A percentile compares a stretch with the other conserved stretches of the same genome.
Conservation (phyloP, 192 early-diverging fungal genomes). For the Coemansia brasiliensis region DNA sequence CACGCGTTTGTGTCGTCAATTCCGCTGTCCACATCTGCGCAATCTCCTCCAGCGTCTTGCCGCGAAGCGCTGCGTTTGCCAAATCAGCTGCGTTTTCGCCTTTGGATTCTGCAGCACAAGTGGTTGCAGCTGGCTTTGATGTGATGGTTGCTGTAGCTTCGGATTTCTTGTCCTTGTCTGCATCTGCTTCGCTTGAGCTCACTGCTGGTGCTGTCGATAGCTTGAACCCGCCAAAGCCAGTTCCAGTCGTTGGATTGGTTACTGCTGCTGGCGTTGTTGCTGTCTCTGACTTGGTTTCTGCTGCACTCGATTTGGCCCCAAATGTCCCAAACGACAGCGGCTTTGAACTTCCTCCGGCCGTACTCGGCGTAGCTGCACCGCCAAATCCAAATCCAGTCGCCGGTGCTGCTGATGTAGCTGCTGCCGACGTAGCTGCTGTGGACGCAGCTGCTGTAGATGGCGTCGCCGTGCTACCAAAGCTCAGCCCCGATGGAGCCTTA, state of each 20-base stretch:
- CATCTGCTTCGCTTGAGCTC: conserved; percentile 13
- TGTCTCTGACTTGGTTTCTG: conserved; percentile 31
- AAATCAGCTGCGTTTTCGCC: conserved; percentile 61
- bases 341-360: conserved; percentile 3
- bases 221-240: conserved; percentile 49
- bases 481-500: conserved; percentile 5
- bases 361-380: conserved; percentile 24
- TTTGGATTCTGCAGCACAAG: conserved; percentile 53
- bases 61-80: conserved; percentile 39
- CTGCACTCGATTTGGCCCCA: conserved; percentile 13
- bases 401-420: neutral
- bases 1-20: conserved; percentile 72
- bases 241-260: conserved; percentile 45
- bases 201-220: conserved; percentile 29
- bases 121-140: neutral
- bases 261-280: conserved; percentile 21
- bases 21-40: conserved; percentile 86
- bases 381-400: conserved; percentile 26
- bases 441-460: conserved; percentile 8
- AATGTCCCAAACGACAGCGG: conserved; percentile 11
- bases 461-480: conserved; percentile 14
- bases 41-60: conserved; percentile 88
- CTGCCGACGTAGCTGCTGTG: conserved; percentile 6
- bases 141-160: neutral
- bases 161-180: conserved; percentile 2